phyloP scores from a whole-genome alignment of 1,284 basidiomycete species.

The Wolfiporia cocos region DNA sequence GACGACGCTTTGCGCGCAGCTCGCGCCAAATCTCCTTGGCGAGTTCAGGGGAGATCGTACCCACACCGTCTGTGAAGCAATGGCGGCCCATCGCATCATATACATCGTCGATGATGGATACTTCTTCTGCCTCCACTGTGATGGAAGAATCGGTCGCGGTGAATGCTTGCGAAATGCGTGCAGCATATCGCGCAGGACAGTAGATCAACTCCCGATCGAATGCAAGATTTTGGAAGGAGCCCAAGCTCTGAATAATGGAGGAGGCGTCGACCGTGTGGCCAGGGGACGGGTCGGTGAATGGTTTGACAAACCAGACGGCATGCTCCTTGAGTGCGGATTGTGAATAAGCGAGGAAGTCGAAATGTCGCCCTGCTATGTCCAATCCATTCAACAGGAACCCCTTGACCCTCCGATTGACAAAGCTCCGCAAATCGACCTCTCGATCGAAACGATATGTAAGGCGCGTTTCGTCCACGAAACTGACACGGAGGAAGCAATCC shows the following conservation, averaged over 20 bases:
- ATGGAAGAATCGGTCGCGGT: slow-evolving; percentile 63
- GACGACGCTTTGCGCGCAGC: slow-evolving; percentile 34
- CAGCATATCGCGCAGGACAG: slow-evolving; percentile 67
- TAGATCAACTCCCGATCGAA: slow-evolving; percentile 42
- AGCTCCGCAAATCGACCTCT: slow-evolving; percentile 41
- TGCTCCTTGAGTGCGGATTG: slow-evolving; percentile 49
- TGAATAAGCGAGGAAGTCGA: slow-evolving; percentile 52
- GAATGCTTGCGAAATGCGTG: slow-evolving; percentile 67
- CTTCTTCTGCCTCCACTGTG: slow-evolving; percentile 45
- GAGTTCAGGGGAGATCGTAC: slow-evolving; percentile 56
- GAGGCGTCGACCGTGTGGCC: slow-evolving; percentile 31
- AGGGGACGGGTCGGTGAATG: slow-evolving; percentile 38
- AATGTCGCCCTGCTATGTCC: slow-evolving; percentile 41
- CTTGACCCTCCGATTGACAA: slow-evolving; percentile 40
- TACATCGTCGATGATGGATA: slow-evolving; percentile 42
- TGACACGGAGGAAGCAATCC: slow-evolving; percentile 57
- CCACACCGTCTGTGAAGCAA: slow-evolving; percentile 66
- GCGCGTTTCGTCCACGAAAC: slow-evolving; percentile 52
- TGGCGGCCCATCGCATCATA: slow-evolving; percentile 23
- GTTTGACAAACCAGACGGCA: slow-evolving; percentile 53
- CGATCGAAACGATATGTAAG: slow-evolving; percentile 43
- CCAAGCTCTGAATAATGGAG: slow-evolving; percentile 46
- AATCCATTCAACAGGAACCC: slow-evolving; percentile 38
- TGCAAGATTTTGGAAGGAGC: slow-evolving; percentile 40
- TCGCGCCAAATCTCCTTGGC: slow-evolving; percentile 44